phyloP scores from a whole-genome alignment of 176 grass and related monocot species.

The Zoysia pacifica region DNA sequence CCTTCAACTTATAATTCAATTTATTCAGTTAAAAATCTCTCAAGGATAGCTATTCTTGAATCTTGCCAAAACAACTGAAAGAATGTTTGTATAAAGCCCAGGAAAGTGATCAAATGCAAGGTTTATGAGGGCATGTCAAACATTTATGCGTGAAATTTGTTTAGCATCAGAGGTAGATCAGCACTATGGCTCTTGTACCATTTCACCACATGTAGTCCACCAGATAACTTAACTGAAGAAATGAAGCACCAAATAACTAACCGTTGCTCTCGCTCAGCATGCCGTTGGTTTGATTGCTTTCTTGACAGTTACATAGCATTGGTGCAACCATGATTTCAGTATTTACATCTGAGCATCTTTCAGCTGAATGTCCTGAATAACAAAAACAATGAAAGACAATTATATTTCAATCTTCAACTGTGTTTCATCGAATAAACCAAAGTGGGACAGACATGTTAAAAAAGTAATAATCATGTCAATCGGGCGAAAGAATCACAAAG shows the following conservation, averaged over 20 bases:
- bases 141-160: conserved; percentile 23
- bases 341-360: conserved; percentile 31
- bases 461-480: not conserved
- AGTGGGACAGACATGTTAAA: not conserved
- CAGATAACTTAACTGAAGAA: conserved; percentile 5
- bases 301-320: conserved; percentile 12
- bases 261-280: conserved; percentile 18
- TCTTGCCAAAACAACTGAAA: conserved; percentile 23
- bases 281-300: conserved; percentile 31
- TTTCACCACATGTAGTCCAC: conserved; percentile 14
- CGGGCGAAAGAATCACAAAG: not conserved
- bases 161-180: conserved; percentile 10
- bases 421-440: not conserved
- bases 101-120: conserved; percentile 3
- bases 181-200: conserved; percentile 31
- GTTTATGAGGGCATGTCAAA: conserved; percentile 12
- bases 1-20: conserved; percentile 22
- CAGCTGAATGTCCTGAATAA: conserved; percentile 37
- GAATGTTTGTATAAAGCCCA: conserved; percentile 12
- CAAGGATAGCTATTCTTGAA: conserved; percentile 21
- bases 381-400: conserved; percentile 11
- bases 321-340: conserved; percentile 33
- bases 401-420: conserved; percentile 10
- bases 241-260: conserved; percentile 29
- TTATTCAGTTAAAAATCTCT: conserved; percentile 37